Conservation (phyloP, 2,329 filamentous ascomycete genomes). For the Boeremia exigua region DNA sequence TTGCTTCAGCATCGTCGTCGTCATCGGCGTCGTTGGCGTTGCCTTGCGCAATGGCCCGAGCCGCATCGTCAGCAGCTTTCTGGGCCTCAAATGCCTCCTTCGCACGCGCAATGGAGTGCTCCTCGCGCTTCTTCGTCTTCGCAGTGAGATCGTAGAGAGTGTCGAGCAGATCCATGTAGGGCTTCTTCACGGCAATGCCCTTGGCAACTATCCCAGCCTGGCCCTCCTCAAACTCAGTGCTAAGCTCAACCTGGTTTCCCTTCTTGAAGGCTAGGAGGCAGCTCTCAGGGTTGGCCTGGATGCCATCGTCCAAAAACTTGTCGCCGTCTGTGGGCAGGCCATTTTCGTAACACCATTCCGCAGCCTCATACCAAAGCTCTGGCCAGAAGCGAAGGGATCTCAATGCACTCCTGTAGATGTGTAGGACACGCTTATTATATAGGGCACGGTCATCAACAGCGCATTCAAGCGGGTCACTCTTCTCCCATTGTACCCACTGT, state of each 20-base stretch:
- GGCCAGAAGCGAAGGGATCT: slow-evolving; percentile 96
- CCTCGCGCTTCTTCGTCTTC: slow-evolving; percentile 70
- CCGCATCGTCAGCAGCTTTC: slow-evolving; percentile 51
- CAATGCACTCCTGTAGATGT: slow-evolving; percentile 90
- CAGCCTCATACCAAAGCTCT: slow-evolving; percentile 93
- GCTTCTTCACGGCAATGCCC: slow-evolving; percentile 77
- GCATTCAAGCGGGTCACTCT: slow-evolving; percentile 86
- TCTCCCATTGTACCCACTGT: slow-evolving; percentile 94
- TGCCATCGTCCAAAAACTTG: slow-evolving; percentile 80
- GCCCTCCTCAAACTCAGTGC: slow-evolving; percentile 76
- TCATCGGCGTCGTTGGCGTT: slow-evolving; percentile 58
- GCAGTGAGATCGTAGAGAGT: slow-evolving; percentile 87
- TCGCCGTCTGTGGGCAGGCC: slow-evolving; percentile 73
- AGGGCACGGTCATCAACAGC: slow-evolving; percentile 78
- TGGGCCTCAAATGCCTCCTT: slow-evolving; percentile 60
- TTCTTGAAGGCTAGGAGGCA: slow-evolving; percentile 88
- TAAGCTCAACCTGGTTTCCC: slow-evolving; percentile 84
- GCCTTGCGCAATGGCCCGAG: slow-evolving; percentile 47
- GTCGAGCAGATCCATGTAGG: slow-evolving; percentile 82
- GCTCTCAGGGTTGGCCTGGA: slow-evolving; percentile 90
- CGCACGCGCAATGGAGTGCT: slow-evolving; percentile 63
- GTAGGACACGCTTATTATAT: slow-evolving; percentile 80
- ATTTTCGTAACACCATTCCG: slow-evolving; percentile 89
- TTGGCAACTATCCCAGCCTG: slow-evolving; percentile 70
- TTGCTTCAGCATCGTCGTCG: slow-evolving; percentile 58